Conservation (phyloP, 225 moss, liverwort and hornwort species). For the Polytrichum commune region DNA sequence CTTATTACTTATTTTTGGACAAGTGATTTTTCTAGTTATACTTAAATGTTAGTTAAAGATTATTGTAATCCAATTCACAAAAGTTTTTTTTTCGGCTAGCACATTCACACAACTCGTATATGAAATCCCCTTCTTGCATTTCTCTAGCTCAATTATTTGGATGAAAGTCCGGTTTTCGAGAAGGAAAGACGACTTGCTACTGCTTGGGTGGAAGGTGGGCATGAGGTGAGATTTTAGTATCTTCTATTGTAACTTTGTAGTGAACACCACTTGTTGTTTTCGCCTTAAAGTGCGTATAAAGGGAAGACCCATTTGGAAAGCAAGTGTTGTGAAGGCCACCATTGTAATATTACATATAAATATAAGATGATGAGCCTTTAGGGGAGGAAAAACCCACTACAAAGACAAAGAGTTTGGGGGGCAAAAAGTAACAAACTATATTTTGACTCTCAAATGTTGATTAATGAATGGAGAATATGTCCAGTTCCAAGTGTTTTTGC, state of each 20-base stretch:
- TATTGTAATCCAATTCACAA: accelerated
- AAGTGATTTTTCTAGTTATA: too few species aligned
- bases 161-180: constrained; percentile 80
- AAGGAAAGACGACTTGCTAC: constrained; percentile 71
- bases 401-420: too few species aligned
- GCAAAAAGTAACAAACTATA: too few species aligned
- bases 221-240: constrained; percentile 26
- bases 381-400: neutral
- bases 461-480: too few species aligned
- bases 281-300: neutral
- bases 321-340: neutral
- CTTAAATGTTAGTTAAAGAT: too few species aligned
- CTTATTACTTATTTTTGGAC: too few species aligned
- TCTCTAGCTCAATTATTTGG: constrained; percentile 69
- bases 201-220: constrained; percentile 70
- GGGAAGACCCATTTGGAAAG: neutral
- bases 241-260: neutral
- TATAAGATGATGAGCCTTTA: neutral
- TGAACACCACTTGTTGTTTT: neutral
- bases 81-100: neutral
- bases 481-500: too few species aligned
- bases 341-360: neutral
- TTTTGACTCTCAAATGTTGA: too few species aligned
- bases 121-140: neutral
- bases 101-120: neutral